A percentile compares a stretch with the other conserved stretches of the same genome.
Evolutionary conservation across 345 rosid genomes (phyloP).

Genomic region (Fremontodendron californicum): DNA sequence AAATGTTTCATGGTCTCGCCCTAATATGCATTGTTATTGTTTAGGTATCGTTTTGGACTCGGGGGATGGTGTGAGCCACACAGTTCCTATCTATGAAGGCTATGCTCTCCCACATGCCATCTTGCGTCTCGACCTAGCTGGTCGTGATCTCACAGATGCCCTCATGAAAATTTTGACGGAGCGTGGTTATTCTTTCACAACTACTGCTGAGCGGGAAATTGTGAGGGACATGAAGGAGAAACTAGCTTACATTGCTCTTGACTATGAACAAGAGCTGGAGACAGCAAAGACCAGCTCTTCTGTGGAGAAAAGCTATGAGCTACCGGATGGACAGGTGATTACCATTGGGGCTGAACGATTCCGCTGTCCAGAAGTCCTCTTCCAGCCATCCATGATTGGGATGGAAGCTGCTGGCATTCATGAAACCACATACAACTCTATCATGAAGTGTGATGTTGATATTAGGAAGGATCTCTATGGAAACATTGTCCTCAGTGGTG

Average conservation of each 20-base stretch:
- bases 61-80: slow-evolving; percentile 25
- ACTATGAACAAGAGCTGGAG: slow-evolving; percentile 68
- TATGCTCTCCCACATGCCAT: slow-evolving; percentile 49
- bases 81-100: slow-evolving; percentile 22
- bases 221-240: slow-evolving; percentile 73
- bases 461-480: slow-evolving; percentile 24
- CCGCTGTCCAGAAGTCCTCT: slow-evolving; percentile 78
- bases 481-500: slow-evolving; percentile 36
- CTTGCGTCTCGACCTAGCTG: slow-evolving; percentile 70
- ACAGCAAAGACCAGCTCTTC: slow-evolving; percentile 51
- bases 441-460: slow-evolving; percentile 24
- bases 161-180: slow-evolving; percentile 66
- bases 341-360: slow-evolving; percentile 68
- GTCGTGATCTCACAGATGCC: slow-evolving; percentile 76
- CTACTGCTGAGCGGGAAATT: slow-evolving; percentile 42
- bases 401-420: slow-evolving; percentile 30
- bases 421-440: slow-evolving; percentile 23
- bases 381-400: slow-evolving; percentile 72
- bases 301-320: slow-evolving; percentile 66
- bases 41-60: slow-evolving; percentile 22
- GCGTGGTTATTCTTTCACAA: slow-evolving; percentile 74
- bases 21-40: neutral
- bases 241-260: slow-evolving; percentile 62
- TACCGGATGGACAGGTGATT: slow-evolving; percentile 33
- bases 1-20: neutral